Percentiles rank a stretch among this genome's conserved stretches.
These are phyloP conservation scores for Fusarium sp. DNA, from an alignment of 2,329 filamentous ascomycete genomes.

Conservation along the genomic window DNA sequence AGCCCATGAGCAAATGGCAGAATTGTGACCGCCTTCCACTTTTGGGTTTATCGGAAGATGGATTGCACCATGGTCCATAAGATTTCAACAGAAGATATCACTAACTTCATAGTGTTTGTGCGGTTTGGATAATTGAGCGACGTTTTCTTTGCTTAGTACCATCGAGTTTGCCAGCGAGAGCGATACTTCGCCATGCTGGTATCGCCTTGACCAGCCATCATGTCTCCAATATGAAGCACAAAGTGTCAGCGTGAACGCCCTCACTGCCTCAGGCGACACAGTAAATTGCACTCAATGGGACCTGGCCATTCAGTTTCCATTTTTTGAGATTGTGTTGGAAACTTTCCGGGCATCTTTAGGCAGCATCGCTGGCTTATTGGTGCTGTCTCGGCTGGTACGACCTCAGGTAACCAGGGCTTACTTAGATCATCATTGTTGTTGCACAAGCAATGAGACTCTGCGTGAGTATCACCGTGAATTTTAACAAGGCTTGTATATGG, in stretches of 20 bases:
- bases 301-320: accelerated
- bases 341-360: background rate
- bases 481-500: too few species aligned
- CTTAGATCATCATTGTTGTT: background rate
- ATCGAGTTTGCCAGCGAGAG: too few species aligned
- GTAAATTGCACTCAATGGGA: background rate
- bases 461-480: background rate
- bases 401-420: background rate
- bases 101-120: accelerated
- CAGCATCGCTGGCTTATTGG: background rate
- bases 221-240: too few species aligned
- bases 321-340: background rate
- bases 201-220: accelerated
- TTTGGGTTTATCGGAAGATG: background rate
- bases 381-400: background rate
- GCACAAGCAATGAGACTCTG: background rate
- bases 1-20: slow-evolving; percentile 41
- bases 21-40: slow-evolving; percentile 36
- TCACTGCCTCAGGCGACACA: background rate
- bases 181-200: too few species aligned
- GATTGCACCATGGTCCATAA: background rate
- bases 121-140: accelerated
- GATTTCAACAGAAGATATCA: background rate
- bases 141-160: accelerated
- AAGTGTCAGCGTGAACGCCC: background rate